These are phyloP conservation scores for Microbotryomycetes sp. DNA, from an alignment of 1,284 basidiomycete species.

Conservation along the genomic window DNA sequence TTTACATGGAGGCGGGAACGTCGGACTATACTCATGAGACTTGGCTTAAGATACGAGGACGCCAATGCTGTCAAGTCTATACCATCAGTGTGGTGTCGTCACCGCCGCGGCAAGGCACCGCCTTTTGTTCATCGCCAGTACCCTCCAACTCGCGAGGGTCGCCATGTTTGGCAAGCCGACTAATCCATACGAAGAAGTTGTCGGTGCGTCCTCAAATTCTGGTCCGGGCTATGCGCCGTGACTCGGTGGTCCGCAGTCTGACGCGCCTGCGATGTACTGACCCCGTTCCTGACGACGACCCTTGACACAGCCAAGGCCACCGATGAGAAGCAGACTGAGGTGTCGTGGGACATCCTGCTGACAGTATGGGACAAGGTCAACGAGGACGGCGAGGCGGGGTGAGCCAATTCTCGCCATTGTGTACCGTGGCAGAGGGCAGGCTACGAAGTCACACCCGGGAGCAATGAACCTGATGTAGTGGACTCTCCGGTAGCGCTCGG, in stretches of 20 bases:
- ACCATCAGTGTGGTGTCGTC: too few species aligned
- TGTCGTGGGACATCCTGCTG: conserved; percentile 93
- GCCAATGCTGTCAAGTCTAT: too few species aligned
- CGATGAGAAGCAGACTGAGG: conserved; percentile 52
- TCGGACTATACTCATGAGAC: too few species aligned
- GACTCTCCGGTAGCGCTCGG: conserved; percentile 57
- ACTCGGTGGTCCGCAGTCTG: neutral
- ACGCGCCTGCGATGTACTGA: neutral
- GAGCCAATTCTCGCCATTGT: conserved; percentile 33
- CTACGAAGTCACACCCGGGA: neutral
- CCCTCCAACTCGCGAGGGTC: neutral
- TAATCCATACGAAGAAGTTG: conserved; percentile 89
- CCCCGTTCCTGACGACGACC: neutral
- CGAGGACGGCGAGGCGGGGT: conserved; percentile 79
- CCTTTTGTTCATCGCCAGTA: neutral
- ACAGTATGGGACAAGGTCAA: conserved; percentile 94
- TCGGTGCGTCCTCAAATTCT: conserved; percentile 55
- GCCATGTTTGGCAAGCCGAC: conserved; percentile 44
- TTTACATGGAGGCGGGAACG: too few species aligned
- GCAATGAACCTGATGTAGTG: neutral
- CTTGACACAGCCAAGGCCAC: conserved; percentile 42
- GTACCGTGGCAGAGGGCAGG: neutral
- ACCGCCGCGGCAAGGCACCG: too few species aligned
- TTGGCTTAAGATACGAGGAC: too few species aligned
- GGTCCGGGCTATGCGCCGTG: neutral